A percentile compares a stretch with the other conserved stretches of the same genome.
These are phyloP conservation scores for Aegilops longissima DNA, from an alignment of 176 grass and related monocot species.

Conservation along the genomic window DNA sequence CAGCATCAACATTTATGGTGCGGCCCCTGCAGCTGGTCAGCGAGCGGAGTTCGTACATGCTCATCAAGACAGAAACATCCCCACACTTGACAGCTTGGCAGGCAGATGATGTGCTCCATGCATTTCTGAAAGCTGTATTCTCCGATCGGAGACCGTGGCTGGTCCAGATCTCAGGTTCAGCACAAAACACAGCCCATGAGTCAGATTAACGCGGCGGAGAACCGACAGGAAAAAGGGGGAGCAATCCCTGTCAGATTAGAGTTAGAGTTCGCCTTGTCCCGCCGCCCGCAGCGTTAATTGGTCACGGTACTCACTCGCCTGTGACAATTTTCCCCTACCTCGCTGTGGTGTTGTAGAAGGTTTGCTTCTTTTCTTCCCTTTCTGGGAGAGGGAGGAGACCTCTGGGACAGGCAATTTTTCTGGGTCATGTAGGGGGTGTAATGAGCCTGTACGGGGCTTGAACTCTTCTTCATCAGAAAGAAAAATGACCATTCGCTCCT, in stretches of 20 bases:
- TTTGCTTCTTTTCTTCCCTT: conserved; percentile 22
- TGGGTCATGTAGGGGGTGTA: background rate
- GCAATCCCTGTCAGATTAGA: conserved; percentile 11
- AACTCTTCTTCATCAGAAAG: conserved; percentile 16
- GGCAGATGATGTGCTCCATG: conserved; percentile 9
- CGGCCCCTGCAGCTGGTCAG: conserved; percentile 1
- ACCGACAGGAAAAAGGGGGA: background rate
- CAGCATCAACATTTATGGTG: conserved; percentile 33
- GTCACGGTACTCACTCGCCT: background rate
- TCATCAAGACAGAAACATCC: conserved; percentile 19
- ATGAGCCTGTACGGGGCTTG: conserved; percentile 27
- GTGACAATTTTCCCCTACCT: conserved; percentile 16
- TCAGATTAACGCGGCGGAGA: conserved; percentile 15
- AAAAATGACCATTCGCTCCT: background rate
- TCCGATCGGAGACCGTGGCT: conserved; percentile 24
- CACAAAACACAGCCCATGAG: conserved; percentile 2
- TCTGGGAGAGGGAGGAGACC: conserved; percentile 3
- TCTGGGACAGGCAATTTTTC: conserved; percentile 19
- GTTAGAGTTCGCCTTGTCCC: background rate
- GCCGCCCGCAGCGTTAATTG: conserved; percentile 1
- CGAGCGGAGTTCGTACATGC: conserved; percentile 21
- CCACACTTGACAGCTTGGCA: background rate
- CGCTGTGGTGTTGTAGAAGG: conserved; percentile 15
- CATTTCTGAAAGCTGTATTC: conserved; percentile 22
- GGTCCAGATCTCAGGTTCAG: conserved; percentile 31